Evolutionary conservation across 352 stramenopile species (phyloP).

Genomic region (Pythium scleroteichum): DNA sequence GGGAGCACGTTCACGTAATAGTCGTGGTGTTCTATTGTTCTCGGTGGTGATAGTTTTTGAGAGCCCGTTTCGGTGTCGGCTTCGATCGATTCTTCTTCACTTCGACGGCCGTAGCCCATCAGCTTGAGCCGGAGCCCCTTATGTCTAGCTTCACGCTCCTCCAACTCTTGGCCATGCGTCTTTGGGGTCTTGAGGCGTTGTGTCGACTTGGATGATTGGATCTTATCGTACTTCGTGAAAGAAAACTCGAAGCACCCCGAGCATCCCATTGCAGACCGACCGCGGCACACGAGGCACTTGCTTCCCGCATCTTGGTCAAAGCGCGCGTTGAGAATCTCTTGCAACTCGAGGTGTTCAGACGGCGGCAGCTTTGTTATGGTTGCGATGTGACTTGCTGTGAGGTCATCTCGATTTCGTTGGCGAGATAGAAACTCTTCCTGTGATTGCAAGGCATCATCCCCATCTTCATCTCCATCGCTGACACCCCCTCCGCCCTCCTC

Average conservation of each 20-base stretch:
- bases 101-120: slow-evolving; percentile 29
- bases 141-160: slow-evolving; percentile 42
- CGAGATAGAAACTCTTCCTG: slow-evolving; percentile 25
- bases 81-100: slow-evolving; percentile 5
- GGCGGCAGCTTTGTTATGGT: slow-evolving; percentile 25
- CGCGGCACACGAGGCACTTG: slow-evolving; percentile 23
- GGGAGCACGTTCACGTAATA: slow-evolving; percentile 60
- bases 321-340: slow-evolving; percentile 35
- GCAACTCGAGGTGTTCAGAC: slow-evolving; percentile 35
- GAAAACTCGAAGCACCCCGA: slow-evolving; percentile 71
- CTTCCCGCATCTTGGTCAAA: slow-evolving; percentile 19
- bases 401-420: slow-evolving; percentile 19
- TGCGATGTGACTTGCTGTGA: slow-evolving; percentile 2
- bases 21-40: slow-evolving; percentile 19
- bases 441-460: slow-evolving; percentile 21
- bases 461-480: slow-evolving; percentile 30
- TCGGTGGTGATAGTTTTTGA: neutral
- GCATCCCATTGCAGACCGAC: slow-evolving; percentile 53
- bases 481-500: slow-evolving; percentile 13
- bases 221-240: slow-evolving; percentile 33
- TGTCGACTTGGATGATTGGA: slow-evolving; percentile 36
- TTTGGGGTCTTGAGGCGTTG: slow-evolving; percentile 59
- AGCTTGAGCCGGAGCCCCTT: slow-evolving; percentile 51
- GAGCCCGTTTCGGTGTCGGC: neutral
- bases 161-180: slow-evolving; percentile 47